Evolutionary conservation across 768 basidiomycete genomes (phyloP), one percentile per base, ranked within the genome.

Genomic region (Tulasnella sp.): DNA sequence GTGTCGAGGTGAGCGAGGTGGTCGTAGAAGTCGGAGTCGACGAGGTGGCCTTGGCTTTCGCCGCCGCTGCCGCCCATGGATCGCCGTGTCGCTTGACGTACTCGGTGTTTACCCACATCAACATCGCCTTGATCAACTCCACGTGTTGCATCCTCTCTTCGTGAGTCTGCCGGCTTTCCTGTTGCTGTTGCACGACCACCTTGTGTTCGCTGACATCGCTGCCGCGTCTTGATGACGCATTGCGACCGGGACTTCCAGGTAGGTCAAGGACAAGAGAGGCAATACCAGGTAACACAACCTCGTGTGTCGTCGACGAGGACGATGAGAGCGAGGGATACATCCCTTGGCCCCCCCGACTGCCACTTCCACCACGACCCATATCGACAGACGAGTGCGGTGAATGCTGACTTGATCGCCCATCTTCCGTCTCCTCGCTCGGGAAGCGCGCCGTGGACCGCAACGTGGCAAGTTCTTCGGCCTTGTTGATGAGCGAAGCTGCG

Each of bases 21-120:
- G n/a, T n/a, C n/a, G n/a, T n/a, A n/a, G n/a, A n/a, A n/a, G n/a
- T n/a, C n/a, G n/a, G n/a, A n/a, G n/a, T n/a, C n/a, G n/a, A n/a
- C n/a, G n/a, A n/a, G n/a, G n/a, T n/a, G n/a, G 31, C 19, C 34
- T 36, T 37, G 31, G 31, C 19, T n/a, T 52, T 52, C 34, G 12
- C 45, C 23, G 41, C 42, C 21, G 31, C 55, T 21, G 31, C 32
- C 11, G 19, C 55, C 55, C 55, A 57, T n/a, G 55, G 55, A 46
- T 57, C 46, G 6, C 55, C 55, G 34, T 57, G 55, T 17, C 11
- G 19, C 35, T 37, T 45, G 27, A 57, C 43, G 46, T 57, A 57
- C 55, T 57, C 55, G 25, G 55, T 15, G 21, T 60, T 60, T 32
- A 60, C 41, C 40, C 40, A 60, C 31, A 60, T 35, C 9, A 60